Evolutionary conservation across 495 filamentous ascomycete species (phyloP), one percentile per base, ranked within the genome.

Genomic region (Neurospora discreta): DNA sequence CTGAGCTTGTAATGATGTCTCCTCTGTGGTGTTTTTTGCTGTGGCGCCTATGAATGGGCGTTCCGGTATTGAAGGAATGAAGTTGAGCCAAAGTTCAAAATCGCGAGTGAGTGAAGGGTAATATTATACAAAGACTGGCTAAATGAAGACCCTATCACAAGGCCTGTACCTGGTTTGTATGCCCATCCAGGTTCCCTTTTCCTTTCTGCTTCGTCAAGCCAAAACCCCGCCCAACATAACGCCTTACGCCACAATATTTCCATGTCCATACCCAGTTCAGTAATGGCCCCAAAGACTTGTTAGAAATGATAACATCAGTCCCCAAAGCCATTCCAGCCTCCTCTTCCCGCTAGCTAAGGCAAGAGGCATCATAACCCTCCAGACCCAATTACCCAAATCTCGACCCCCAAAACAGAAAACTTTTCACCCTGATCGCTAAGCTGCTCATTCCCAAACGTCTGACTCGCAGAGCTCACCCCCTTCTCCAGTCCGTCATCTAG

Each of bases 351-450:
- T 52, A 26, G 20, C 44, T n/a, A 23, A 52, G 44, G 3, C 44
- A 23, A 52, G n/a, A 23, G 4, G 10, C 44, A 65, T 65, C 52
- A 65, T 33, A 65, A 65, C 26, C 52, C 52, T 26, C 52, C 73
- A 42, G 68, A 74, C 40, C 80, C 89, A 71, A 97, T 86, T 78
- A 90, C 93, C 95, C 95, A 98, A 23, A 98, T 80, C 83, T 99
- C 96, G 3, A 98, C 92, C 10, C 94, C 94, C 2, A 97, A 74
- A 7, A 99, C 87, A 70, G 95, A 94, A 77, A 98, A 99, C 78
- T 97, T 97, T 76, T 89, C 88, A 6, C 95, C 95, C 72, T 95
- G 92, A 71, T 97, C 95, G 73, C 94, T 97, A n/a, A 99, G 86
- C 39, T 90, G 90, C 82, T 98, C 94, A 75, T 99, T 99, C 1